Evolutionary conservation across 2,329 filamentous ascomycete species (phyloP).

Genomic region (Corynespora cassiicola): DNA sequence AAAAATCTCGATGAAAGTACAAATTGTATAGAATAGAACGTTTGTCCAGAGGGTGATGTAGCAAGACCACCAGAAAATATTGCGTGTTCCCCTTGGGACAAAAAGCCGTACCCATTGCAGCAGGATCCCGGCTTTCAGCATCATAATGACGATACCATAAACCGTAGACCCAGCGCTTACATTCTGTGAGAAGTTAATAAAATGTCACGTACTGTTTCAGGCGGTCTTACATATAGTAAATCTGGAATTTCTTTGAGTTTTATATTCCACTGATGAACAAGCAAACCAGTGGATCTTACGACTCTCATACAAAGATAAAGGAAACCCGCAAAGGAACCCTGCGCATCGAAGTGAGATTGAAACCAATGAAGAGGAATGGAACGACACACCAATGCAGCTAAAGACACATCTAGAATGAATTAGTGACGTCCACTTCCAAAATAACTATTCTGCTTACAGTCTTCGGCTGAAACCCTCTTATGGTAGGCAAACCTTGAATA

Average conservation of each 20-base stretch:
- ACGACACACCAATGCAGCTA: conserved; percentile 2
- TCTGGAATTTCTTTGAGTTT: conserved; percentile 9
- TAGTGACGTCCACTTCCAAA: neutral
- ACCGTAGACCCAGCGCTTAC: conserved; percentile 9
- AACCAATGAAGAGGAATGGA: too few relatives aligned
- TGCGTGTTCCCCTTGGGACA: conserved; percentile 23
- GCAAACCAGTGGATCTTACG: conserved; percentile 7
- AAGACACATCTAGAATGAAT: neutral
- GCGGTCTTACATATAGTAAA: conserved; percentile 6
- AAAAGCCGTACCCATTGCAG: conserved; percentile 51
- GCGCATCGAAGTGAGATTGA: too few relatives aligned
- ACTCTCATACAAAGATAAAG: conserved; percentile 8
- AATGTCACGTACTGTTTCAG: neutral
- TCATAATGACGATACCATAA: conserved; percentile 14
- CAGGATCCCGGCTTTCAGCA: conserved; percentile 25
- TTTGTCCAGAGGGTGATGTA: conserved; percentile 37
- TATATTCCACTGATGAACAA: conserved; percentile 19
- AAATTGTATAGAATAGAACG: conserved; percentile 26
- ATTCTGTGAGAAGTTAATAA: conserved; percentile 3
- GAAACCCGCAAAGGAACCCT: conserved; percentile 11
- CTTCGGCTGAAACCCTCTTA: conserved; percentile 12
- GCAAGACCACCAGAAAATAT: conserved; percentile 44
- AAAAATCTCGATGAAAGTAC: conserved; percentile 41
- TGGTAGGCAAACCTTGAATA: conserved; percentile 6
- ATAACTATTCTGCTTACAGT: conserved; percentile 10